Evolutionary conservation across 768 basidiomycete genomes (phyloP).

Genomic region (Xerocomus spinulosus): DNA sequence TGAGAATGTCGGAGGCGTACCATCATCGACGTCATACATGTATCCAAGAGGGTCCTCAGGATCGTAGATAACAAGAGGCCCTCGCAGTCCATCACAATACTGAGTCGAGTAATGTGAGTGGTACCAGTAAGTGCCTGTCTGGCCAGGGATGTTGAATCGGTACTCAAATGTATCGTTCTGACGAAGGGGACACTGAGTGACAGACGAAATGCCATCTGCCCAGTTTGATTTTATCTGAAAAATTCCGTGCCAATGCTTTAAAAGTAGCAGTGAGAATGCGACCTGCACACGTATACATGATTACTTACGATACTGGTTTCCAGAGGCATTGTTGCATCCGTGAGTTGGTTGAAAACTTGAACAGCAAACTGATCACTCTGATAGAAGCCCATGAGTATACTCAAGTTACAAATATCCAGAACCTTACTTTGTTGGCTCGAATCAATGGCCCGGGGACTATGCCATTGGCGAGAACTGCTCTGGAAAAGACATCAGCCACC

Average conservation of each 20-base stretch:
- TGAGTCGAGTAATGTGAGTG: conserved; percentile 34
- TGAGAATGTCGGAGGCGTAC: conserved; percentile 14
- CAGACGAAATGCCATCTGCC: conserved; percentile 30
- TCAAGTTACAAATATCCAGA: no score
- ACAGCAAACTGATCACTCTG: conserved; percentile 37
- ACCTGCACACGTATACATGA: conserved; percentile 10
- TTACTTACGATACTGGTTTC: conserved; percentile 36
- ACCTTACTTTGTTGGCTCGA: conserved; percentile 31
- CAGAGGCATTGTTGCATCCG: conserved; percentile 43
- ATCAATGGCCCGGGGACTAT: conserved; percentile 44
- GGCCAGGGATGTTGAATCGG: conserved; percentile 27
- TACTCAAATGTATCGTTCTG: conserved; percentile 34
- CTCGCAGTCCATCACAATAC: conserved; percentile 36
- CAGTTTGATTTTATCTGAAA: conserved; percentile 20
- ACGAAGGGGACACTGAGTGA: conserved; percentile 39
- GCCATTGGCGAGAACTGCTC: conserved; percentile 38
- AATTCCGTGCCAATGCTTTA: conserved; percentile 25
- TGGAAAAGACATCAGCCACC: conserved; percentile 2
- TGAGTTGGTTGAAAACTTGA: conserved; percentile 41
- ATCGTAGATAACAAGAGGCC: conserved; percentile 37
- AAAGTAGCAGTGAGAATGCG: conserved; percentile 12
- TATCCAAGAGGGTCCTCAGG: conserved; percentile 34
- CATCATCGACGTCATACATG: conserved; percentile 43
- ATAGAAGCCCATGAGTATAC: neutral
- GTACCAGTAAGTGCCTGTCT: conserved; percentile 44